Conservation (phyloP, 176 grass and related monocot genomes). For the Guadua angustifolia region DNA sequence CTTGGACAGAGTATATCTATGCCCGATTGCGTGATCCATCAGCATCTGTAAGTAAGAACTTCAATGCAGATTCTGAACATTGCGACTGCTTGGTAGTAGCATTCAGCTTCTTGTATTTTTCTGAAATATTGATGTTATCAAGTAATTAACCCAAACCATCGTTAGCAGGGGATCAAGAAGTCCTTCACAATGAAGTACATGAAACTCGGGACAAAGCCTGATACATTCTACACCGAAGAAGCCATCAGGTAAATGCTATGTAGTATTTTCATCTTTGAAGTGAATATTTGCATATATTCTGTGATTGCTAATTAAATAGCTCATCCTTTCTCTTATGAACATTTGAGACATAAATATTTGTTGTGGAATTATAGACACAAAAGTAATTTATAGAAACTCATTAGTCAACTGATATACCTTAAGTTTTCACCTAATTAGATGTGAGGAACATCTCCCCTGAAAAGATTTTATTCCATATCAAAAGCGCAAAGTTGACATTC, state of each 20-base stretch:
- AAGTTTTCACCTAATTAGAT: background rate
- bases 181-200: slow-evolving; percentile 83
- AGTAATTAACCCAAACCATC: slow-evolving; percentile 22
- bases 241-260: slow-evolving; percentile 68
- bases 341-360: slow-evolving; percentile 21
- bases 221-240: slow-evolving; percentile 88
- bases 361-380: background rate
- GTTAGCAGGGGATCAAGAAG: slow-evolving; percentile 31
- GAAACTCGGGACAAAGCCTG: slow-evolving; percentile 94
- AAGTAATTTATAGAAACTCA: background rate
- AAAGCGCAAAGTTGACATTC: slow-evolving; percentile 15
- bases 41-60: slow-evolving; percentile 78
- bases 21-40: slow-evolving; percentile 73
- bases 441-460: background rate
- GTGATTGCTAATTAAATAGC: background rate
- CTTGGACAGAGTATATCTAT: slow-evolving; percentile 96
- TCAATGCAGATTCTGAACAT: background rate
- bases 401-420: slow-evolving; percentile 38
- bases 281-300: background rate
- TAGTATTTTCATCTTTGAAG: background rate
- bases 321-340: background rate
- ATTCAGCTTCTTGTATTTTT: background rate
- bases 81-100: background rate
- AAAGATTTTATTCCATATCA: slow-evolving; percentile 28
- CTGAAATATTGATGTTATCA: background rate